Evolutionary conservation across 495 filamentous ascomycete species (phyloP).

Genomic region (Aspergillus haitiensis): DNA sequence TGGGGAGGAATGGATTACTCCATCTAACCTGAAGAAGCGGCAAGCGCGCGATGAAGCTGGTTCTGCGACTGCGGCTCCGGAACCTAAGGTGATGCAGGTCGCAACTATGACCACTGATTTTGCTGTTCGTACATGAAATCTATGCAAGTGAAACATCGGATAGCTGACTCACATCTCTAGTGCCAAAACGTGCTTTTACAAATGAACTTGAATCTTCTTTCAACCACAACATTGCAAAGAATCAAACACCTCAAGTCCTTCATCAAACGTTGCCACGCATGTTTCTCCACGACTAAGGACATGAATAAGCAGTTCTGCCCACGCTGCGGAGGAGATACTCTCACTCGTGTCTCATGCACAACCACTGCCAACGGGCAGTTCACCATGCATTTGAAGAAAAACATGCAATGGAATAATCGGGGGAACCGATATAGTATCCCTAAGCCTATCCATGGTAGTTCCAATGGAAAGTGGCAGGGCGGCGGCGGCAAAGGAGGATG

Average conservation of each 20-base stretch:
- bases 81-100: slow-evolving; percentile 68
- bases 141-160: too few relatives aligned
- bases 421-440: slow-evolving; percentile 89
- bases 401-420: slow-evolving; percentile 93
- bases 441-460: slow-evolving; percentile 77
- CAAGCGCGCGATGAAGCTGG: slow-evolving; percentile 64
- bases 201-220: slow-evolving; percentile 91
- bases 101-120: slow-evolving; percentile 92
- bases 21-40: slow-evolving; percentile 83
- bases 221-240: slow-evolving; percentile 65
- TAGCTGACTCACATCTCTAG: slow-evolving; percentile 25
- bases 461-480: slow-evolving; percentile 69
- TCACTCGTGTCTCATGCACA: slow-evolving; percentile 82
- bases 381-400: slow-evolving; percentile 85
- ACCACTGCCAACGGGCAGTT: slow-evolving; percentile 79
- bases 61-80: slow-evolving; percentile 45
- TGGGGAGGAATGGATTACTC: slow-evolving; percentile 90
- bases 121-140: slow-evolving; percentile 57
- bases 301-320: slow-evolving; percentile 92
- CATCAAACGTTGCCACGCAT: slow-evolving; percentile 91
- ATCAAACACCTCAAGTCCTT: slow-evolving; percentile 80
- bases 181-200: slow-evolving; percentile 89
- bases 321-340: slow-evolving; percentile 80
- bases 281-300: slow-evolving; percentile 82
- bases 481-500: slow-evolving; percentile 86